Evolutionary conservation across 2,329 filamentous ascomycete genomes (phyloP).

Genomic region (Trichoderma semiorbis): DNA sequence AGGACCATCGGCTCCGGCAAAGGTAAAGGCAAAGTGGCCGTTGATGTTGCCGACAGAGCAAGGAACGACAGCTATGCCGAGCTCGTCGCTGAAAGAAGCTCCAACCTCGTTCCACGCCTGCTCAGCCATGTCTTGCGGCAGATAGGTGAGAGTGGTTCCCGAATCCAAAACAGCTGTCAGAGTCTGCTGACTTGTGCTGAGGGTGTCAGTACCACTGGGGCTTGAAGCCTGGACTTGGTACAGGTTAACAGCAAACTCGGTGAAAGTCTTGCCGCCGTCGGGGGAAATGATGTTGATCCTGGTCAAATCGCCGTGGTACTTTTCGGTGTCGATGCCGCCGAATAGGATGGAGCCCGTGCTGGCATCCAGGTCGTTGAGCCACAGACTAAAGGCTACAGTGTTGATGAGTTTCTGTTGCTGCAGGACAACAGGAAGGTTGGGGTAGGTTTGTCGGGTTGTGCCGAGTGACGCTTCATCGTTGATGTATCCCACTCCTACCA

Average conservation of each 20-base stretch:
- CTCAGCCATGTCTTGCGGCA: slow-evolving; percentile 58
- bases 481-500: slow-evolving; percentile 60
- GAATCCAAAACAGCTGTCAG: slow-evolving; percentile 68
- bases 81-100: slow-evolving; percentile 40
- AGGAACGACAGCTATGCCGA: slow-evolving; percentile 45
- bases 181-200: slow-evolving; percentile 43
- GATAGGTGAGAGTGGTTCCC: slow-evolving; percentile 68
- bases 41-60: slow-evolving; percentile 45
- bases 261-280: slow-evolving; percentile 39
- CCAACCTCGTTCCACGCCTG: slow-evolving; percentile 55
- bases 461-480: slow-evolving; percentile 46
- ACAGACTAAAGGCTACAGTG: slow-evolving; percentile 67
- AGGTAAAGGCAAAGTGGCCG: slow-evolving; percentile 53
- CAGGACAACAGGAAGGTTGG: slow-evolving; percentile 64
- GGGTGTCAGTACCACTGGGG: slow-evolving; percentile 45
- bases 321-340: slow-evolving; percentile 74
- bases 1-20: slow-evolving; percentile 47
- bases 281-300: slow-evolving; percentile 54
- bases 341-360: slow-evolving; percentile 71
- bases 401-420: slow-evolving; percentile 60
- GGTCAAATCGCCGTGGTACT: slow-evolving; percentile 63
- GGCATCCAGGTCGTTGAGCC: slow-evolving; percentile 58
- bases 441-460: slow-evolving; percentile 37
- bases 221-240: slow-evolving; percentile 48
- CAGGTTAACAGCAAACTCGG: slow-evolving; percentile 48